Conservation (phyloP, 2,329 filamentous ascomycete species). For the Fusarium marasasianum region DNA sequence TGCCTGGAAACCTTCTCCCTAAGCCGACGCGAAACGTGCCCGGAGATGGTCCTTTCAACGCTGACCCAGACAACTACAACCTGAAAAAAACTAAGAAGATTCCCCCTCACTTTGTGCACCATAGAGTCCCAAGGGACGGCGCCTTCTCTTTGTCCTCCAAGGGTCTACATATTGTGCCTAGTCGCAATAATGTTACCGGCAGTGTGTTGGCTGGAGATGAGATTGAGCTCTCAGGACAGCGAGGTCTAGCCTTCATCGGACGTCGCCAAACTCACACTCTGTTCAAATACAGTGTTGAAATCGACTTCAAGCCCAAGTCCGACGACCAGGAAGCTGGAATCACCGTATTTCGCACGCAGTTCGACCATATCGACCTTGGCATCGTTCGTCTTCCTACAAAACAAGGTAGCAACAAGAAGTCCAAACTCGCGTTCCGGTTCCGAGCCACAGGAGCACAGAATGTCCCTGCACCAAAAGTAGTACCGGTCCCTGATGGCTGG, state of each 20-base stretch:
- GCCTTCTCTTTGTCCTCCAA: neutral
- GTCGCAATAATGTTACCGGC: slow-evolving; percentile 16
- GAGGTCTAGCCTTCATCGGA: slow-evolving; percentile 19
- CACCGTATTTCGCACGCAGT: slow-evolving; percentile 20
- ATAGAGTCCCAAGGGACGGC: neutral
- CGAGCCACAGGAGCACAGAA: slow-evolving; percentile 1
- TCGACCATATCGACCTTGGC: slow-evolving; percentile 29
- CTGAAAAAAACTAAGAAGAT: neutral
- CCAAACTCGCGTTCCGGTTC: slow-evolving; percentile 5
- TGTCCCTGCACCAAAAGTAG: neutral
- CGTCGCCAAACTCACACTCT: slow-evolving; percentile 22
- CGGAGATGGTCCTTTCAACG: slow-evolving; percentile 9
- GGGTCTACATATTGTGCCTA: slow-evolving; percentile 3
- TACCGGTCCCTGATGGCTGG: slow-evolving; percentile 18
- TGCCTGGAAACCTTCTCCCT: slow-evolving; percentile 43
- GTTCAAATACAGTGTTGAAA: slow-evolving; percentile 16
- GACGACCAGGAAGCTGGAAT: slow-evolving; percentile 16
- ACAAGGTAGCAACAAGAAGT: neutral
- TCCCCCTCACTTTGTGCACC: slow-evolving; percentile 16
- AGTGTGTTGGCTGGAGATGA: neutral
- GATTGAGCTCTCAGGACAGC: slow-evolving; percentile 13
- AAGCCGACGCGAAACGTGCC: neutral
- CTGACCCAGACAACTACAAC: slow-evolving; percentile 13
- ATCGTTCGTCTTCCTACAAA: neutral
- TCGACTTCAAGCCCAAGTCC: neutral